Evolutionary conservation across 78 protist genomes (phyloP), one percentile per base, ranked within the genome.

Genomic region (Dictyostelium brefeldianum): DNA sequence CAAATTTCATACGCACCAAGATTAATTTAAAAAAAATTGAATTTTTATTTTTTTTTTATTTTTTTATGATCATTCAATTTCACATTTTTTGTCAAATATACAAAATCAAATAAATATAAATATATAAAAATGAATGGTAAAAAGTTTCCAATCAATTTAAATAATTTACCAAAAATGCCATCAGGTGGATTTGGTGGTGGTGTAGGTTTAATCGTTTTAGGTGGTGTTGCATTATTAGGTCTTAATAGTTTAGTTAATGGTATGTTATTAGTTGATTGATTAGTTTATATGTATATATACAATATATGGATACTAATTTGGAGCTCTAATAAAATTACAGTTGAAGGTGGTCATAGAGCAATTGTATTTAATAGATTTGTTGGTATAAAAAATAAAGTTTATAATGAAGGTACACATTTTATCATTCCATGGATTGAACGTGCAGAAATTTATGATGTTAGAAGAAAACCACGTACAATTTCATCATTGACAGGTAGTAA

Each of bases 301-400:
- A 3, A 7, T 17, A 17, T 18, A 22, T n/a, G n/a, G n/a, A 10
- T 62, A 18, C 12, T 48, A 43, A 41, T n/a, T n/a, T n/a, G n/a
- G n/a, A n/a, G n/a, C n/a, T n/a, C n/a, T n/a, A n/a, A n/a, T n/a
- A n/a, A n/a, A 25, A 62, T 62, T 36, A 25, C 41, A 96, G 98
- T 97, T 20, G 97, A 95, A 47, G 97, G 94, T 75, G 98, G 98
- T 85, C 98, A 97, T 77, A 95, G 98, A 54, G 97, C 97, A 9
- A 85, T 97, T 62, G 83, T 95, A 25, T 97, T 93, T 83, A 95
- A 84, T 89, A 87, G 98, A 57, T 22, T 95, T 25, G 50, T 31
- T 10, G 98, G 98, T 78, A 96, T 95, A 17, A 74, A 81, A 43
- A 65, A 90, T 53, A 22, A 50, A 25, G 95, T 97, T 27, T 84